Conservation (phyloP, 2,329 filamentous ascomycete genomes). For the Epichloe glyceriae region DNA sequence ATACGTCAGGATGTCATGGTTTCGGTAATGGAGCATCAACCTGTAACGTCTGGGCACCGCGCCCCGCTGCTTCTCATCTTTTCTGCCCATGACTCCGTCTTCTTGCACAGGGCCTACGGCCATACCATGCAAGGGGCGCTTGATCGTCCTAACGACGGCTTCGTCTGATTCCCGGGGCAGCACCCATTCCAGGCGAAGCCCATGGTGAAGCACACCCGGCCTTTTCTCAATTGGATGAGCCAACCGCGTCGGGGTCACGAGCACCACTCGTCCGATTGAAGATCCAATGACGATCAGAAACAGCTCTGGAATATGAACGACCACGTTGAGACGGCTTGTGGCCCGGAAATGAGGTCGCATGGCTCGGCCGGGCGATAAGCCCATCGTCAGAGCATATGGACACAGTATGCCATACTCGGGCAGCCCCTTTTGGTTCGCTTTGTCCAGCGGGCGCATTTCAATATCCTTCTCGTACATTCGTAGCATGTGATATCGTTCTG, state of each 20-base stretch:
- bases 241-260: slow-evolving; percentile 42
- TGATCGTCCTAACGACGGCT: slow-evolving; percentile 25
- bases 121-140: slow-evolving; percentile 50
- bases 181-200: slow-evolving; percentile 41
- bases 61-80: slow-evolving; percentile 10
- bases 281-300: slow-evolving; percentile 56
- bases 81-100: slow-evolving; percentile 13
- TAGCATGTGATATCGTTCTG: slow-evolving; percentile 24
- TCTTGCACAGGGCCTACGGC: slow-evolving; percentile 52
- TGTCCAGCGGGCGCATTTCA: slow-evolving; percentile 29
- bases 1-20: slow-evolving; percentile 59
- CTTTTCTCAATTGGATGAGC: slow-evolving; percentile 11
- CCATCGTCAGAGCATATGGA: slow-evolving; percentile 17
- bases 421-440: slow-evolving; percentile 6
- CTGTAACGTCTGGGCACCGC: slow-evolving; percentile 41
- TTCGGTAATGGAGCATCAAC: slow-evolving; percentile 57
- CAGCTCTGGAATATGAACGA: slow-evolving; percentile 53
- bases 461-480: slow-evolving; percentile 36
- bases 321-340: slow-evolving; percentile 40
- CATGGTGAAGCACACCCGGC: slow-evolving; percentile 19
- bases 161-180: slow-evolving; percentile 37
- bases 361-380: slow-evolving; percentile 10
- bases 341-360: slow-evolving; percentile 18
- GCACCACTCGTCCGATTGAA: slow-evolving; percentile 49
- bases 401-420: slow-evolving; percentile 20